Percentiles rank a stretch among this genome's conserved stretches.
phyloP scores from a whole-genome alignment of 2,329 filamentous ascomycete species.

The Sarocladium oryzae region DNA sequence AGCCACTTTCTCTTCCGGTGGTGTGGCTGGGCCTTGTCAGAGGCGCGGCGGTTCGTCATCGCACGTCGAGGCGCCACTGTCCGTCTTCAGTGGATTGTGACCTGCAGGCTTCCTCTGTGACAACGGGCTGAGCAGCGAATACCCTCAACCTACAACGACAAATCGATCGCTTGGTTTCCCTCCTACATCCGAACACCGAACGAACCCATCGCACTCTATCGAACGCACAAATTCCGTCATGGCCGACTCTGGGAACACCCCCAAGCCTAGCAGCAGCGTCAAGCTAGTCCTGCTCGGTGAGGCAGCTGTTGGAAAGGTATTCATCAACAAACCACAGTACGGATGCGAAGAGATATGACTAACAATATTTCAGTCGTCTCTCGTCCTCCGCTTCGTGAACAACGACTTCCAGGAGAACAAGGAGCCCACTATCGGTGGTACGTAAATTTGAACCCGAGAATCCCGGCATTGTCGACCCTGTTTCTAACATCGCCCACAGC shows the following conservation, averaged over 20 bases:
- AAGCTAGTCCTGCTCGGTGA: conserved; percentile 98
- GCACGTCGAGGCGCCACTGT: conserved; percentile 1
- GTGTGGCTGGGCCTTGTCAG: conserved; percentile 3
- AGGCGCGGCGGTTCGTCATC: conserved; percentile 8
- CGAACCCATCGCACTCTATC: not conserved
- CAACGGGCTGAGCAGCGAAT: not conserved
- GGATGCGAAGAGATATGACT: conserved; percentile 11
- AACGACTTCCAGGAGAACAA: conserved; percentile 99
- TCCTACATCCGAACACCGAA: not conserved
- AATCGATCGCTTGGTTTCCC: not conserved
- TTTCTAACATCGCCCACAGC: conserved; percentile 45
- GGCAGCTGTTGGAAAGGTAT: conserved; percentile 96
- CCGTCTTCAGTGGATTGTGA: not conserved
- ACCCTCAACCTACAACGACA: not conserved
- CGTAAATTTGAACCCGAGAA: conserved; percentile 21
- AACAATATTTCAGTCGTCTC: conserved; percentile 64
- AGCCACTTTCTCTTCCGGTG: not conserved
- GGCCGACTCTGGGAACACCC: conserved; percentile 50
- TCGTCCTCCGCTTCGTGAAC: conserved; percentile 97
- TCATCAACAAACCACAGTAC: conserved; percentile 11
- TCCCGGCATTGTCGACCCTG: not conserved
- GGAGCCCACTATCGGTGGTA: conserved; percentile 97
- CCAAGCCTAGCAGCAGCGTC: conserved; percentile 98
- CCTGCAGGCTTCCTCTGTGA: conserved; percentile 7
- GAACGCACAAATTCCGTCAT: conserved; percentile 21